Base-by-base conservation (phyloP, 2,329 filamentous ascomycete genomes). In the Monilinia laxa region DNA sequence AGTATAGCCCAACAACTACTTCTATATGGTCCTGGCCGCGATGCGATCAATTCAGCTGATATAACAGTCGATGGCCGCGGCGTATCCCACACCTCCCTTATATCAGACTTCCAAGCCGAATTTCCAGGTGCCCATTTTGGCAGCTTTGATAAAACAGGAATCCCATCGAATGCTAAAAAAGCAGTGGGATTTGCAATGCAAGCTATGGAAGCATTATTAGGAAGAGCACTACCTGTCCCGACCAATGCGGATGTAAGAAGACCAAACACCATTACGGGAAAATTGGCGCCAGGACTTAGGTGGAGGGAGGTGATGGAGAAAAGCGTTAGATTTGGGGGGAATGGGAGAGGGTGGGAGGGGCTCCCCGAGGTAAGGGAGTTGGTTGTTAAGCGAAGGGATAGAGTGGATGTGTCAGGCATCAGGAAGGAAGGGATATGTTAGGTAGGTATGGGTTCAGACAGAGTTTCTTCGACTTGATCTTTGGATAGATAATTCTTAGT, bases 171-270 rank as follows among this genome's bases (percentile, higher is more conserved):
- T 65, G 75, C 73, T 16, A 76, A 76, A 68, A 75, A 76, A 62
- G 75, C 75, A 11, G 74, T 77, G 0, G 75, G 75, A 1, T 77
- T 77, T 55, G 76, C 76, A 2, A 76, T 76, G 74, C 75, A 77
- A 58, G 76, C 75, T 16, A 75, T 77, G 72, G 75, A 77, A 63
- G 75, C 75, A 40, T 56, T 77, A 10, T 68, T 77, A 2, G 76
- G 76, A 23, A 65, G 76, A 66, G 76, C 76, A 18, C 62, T 76
- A 7, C 73, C 73, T 11, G 73, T 76, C 0, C 73, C 75, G 4
- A 75, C 71, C 5, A 76, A 76, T 67, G 74, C 74, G 2, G 69
- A 75, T 65, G 74, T 76, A 3, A 70, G 74, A 58, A 64, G 74
- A n/a, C 75, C 74, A 2, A 76, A 76, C 57, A 76, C 74, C 14